Evolutionary conservation across 768 basidiomycete genomes (phyloP), one percentile per base, ranked within the genome.

Genomic region (Lactifluus echinatus): DNA sequence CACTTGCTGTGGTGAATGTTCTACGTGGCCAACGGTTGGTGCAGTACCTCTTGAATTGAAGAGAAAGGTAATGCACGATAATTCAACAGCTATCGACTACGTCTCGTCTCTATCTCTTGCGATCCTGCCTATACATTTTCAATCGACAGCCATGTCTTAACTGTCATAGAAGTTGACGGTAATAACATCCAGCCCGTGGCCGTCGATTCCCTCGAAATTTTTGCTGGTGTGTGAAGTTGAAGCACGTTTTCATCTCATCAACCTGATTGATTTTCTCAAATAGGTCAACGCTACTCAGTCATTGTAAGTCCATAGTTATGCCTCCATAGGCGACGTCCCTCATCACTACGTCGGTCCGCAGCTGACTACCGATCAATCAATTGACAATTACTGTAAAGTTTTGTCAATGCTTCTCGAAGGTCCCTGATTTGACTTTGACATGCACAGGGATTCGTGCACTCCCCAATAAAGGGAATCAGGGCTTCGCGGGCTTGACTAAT

Each of bases 91-190:
- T 59, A 59, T 28, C 53, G 57, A 39, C 26, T 59, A 8, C 51
- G 57, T 19, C 19, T 58, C 1, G 37, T 58, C 17, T 53, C 57
- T 17, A 58, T 54, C 12, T 59, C 57, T 8, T 59, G 53, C 24
- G 57, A 59, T 1, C 46, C 57, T 4, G 19, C 1, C 23, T 64
- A 48, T 36, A 2, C 8, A 4, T 60, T 65, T 36, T 61, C 64
- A 1, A 61, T 61, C 31, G 60, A 61, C 8, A n/a, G 36, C 8
- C 64, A 65, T 28, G 19, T 33, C 2, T 39, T 65, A 47, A 53
- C 60, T 1, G 50, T 64, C 10, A 65, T 65, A 21, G 64, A 65
- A 55, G 64, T 46, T 23, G 64, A 65, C 44, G 63, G 64, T 37
- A 28, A 11, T 3, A 50, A 43, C 21, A 10, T 37, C 4, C 28